Percentiles rank a stretch among this genome's conserved stretches.
These are phyloP conservation scores for Pichia phayaonensis DNA, from an alignment of 805 yeast genomes.

Conservation along the genomic window DNA sequence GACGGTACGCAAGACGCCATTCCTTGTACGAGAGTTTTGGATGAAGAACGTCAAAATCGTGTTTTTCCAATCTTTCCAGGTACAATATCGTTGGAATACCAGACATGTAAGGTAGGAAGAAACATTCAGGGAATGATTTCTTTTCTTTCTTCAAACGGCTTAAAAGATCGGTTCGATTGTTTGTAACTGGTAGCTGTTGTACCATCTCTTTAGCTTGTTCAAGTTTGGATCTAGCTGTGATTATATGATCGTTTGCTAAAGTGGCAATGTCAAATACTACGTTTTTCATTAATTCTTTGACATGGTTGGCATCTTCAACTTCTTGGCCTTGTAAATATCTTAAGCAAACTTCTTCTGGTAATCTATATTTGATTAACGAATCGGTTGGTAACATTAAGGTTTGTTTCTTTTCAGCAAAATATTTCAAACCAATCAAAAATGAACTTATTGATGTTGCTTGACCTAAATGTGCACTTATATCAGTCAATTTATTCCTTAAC, in stretches of 20 bases:
- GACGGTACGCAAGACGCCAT: conserved; percentile 60
- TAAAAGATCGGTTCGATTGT: conserved; percentile 26
- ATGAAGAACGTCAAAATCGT: conserved; percentile 54
- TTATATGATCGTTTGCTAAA: conserved; percentile 70
- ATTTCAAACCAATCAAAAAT: conserved; percentile 51
- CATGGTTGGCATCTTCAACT: conserved; percentile 17
- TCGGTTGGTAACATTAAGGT: conserved; percentile 59
- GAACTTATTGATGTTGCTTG: conserved; percentile 71
- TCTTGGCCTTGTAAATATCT: conserved; percentile 39
- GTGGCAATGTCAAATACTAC: conserved; percentile 65
- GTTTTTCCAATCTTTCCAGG: conserved; percentile 49
- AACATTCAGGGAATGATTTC: conserved; percentile 47
- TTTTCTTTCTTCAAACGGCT: conserved; percentile 15
- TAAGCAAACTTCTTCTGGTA: conserved; percentile 60
- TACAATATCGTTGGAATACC: conserved; percentile 60
- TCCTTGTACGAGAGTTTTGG: conserved; percentile 41
- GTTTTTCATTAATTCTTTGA: conserved; percentile 36
- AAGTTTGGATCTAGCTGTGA: conserved; percentile 58
- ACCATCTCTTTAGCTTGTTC: conserved; percentile 28
- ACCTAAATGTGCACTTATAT: conserved; percentile 72
- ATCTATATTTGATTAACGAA: conserved; percentile 39
- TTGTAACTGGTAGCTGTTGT: conserved; percentile 9
- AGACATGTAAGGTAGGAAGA: conserved; percentile 61
- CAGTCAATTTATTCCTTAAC: conserved; percentile 34
- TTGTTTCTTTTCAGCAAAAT: conserved; percentile 43